Evolutionary conservation across 441 rosid genomes (phyloP), one percentile per base, ranked within the genome.

Genomic region (Jatropha podagrica): DNA sequence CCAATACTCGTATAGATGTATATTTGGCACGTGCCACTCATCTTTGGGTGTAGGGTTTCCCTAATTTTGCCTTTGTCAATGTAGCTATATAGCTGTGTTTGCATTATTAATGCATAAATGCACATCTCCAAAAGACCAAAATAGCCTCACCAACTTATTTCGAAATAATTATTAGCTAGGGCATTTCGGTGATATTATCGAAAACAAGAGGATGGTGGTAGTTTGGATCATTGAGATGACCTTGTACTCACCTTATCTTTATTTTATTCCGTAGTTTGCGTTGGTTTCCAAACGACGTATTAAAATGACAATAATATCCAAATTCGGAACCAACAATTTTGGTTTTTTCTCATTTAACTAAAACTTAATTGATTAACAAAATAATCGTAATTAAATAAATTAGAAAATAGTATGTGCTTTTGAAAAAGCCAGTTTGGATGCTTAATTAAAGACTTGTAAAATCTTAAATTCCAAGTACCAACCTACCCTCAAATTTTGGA

Each of bases 161-260:
- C 3, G 65, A 38, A 66, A 63, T 42, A 63, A 78, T 81, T 27
- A 77, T 77, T 65, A 44, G 48, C 5, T 17, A 70, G 93, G 88
- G 85, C 68, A 78, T 18, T 76, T 44, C 73, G 58, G 90, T 78
- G 71, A 79, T 81, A 74, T 61, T 11, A 76, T 14, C 32, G 58
- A 65, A 76, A 84, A 64, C 81, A 67, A 11, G 65, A 68, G 82
- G 84, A 80, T 83, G 90, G 89, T 86, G 92, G 91, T 80, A 74
- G 91, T 82, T 91, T 84, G 87, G 89, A 83, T 88, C 91, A 87
- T 86, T 88, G 95, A 89, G 81, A 90, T 85, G 95, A 89, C 94
- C 79, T 83, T 87, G 82, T 83, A 90, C 92, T 87, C 81, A 84
- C 91, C 83, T 83, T 86, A 81, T 86, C 89, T 83, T 78, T 84